phyloP scores from a whole-genome alignment of 2,329 filamentous ascomycete genomes.

The Pseudopithomyces maydicus region DNA sequence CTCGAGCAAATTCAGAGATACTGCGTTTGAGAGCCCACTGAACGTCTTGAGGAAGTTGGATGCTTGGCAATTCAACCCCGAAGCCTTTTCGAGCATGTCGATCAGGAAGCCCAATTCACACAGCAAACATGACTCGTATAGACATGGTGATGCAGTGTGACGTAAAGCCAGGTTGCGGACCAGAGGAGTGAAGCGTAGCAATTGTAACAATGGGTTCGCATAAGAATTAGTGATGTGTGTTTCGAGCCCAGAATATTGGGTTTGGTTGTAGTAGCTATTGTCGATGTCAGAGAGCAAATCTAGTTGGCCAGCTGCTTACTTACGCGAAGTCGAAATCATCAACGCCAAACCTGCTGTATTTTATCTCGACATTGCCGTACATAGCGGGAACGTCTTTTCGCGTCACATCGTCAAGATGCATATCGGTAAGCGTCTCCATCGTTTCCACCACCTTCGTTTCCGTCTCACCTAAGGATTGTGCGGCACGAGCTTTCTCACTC shows the following conservation, averaged over 20 bases:
- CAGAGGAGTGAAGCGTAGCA: slow-evolving; percentile 88
- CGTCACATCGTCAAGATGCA: slow-evolving; percentile 71
- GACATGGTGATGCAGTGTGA: slow-evolving; percentile 84
- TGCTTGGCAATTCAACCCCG: slow-evolving; percentile 91
- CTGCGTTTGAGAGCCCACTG: slow-evolving; percentile 78
- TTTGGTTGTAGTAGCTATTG: slow-evolving; percentile 88
- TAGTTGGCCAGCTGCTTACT: slow-evolving; percentile 32
- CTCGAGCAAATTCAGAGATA: slow-evolving; percentile 80
- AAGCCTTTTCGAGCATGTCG: slow-evolving; percentile 97
- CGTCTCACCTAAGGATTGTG: slow-evolving; percentile 32
- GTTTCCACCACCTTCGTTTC: slow-evolving; percentile 55
- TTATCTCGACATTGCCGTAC: slow-evolving; percentile 95
- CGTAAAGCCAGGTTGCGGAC: slow-evolving; percentile 86
- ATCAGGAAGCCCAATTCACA: slow-evolving; percentile 96
- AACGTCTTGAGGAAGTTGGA: slow-evolving; percentile 93
- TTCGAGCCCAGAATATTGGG: slow-evolving; percentile 86
- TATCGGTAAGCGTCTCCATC: slow-evolving; percentile 68
- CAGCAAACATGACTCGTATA: slow-evolving; percentile 81
- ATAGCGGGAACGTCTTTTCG: slow-evolving; percentile 84
- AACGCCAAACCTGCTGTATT: slow-evolving; percentile 98
- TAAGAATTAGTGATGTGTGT: slow-evolving; percentile 98
- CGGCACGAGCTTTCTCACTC: slow-evolving; percentile 86
- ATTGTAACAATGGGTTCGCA: slow-evolving; percentile 87
- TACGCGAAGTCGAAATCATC: slow-evolving; percentile 98
- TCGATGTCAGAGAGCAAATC: slow-evolving; percentile 17